These are phyloP conservation scores for Zygoascus sp. DNA, from an alignment of 1,139 yeast genomes.

Conservation along the genomic window DNA sequence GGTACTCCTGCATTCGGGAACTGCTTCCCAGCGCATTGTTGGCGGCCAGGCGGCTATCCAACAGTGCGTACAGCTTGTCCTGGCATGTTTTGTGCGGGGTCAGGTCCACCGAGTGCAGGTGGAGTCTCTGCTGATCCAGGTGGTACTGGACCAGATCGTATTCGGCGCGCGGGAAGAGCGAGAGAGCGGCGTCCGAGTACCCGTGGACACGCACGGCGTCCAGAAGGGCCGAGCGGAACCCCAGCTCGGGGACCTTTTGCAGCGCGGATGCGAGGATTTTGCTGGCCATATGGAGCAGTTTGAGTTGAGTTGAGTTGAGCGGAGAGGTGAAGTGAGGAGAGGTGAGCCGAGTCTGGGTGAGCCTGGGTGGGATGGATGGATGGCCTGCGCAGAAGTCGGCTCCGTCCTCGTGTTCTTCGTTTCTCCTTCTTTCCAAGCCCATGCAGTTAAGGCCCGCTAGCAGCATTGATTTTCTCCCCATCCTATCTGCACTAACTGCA, in stretches of 20 bases:
- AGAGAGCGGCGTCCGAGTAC: conserved; percentile 62
- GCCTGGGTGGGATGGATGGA: too few species aligned
- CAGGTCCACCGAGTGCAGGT: conserved; percentile 24
- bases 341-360: too few species aligned
- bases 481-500: too few species aligned
- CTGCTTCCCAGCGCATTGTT: conserved; percentile 51
- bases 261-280: conserved; percentile 47
- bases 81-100: conserved; percentile 6
- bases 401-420: too few species aligned
- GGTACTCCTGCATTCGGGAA: conserved; percentile 38
- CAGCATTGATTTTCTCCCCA: too few species aligned
- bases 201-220: conserved; percentile 58
- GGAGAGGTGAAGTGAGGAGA: not conserved
- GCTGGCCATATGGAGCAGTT: conserved; percentile 17
- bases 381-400: too few species aligned
- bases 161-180: conserved; percentile 54
- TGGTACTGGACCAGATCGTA: conserved; percentile 65
- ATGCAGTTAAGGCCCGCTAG: too few species aligned
- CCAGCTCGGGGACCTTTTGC: conserved; percentile 57
- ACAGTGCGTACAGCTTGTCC: conserved; percentile 34
- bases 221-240: conserved; percentile 63
- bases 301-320: not conserved
- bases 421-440: too few species aligned
- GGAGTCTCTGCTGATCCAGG: conserved; percentile 43
- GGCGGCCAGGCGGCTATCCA: conserved; percentile 57